Conservation (phyloP, 768 basidiomycete species). For the Boletus vinaceobasis region DNA sequence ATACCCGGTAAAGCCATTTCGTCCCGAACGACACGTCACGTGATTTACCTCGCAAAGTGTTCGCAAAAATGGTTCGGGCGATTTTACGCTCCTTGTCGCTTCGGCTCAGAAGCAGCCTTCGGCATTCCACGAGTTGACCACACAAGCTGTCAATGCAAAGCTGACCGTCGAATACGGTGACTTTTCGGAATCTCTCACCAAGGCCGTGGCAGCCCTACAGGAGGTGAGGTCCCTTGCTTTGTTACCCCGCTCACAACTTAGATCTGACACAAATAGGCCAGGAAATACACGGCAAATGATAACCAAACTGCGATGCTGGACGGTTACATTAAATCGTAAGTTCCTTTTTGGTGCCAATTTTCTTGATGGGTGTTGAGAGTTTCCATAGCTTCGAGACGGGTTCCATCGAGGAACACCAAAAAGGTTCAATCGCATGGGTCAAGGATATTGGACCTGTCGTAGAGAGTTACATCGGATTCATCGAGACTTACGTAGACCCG, state of each 20-base stretch:
- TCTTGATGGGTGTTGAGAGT: background rate
- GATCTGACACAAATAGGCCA: slow-evolving; percentile 45
- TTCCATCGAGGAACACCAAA: slow-evolving; percentile 75
- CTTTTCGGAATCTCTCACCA: slow-evolving; percentile 54
- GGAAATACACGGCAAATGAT: slow-evolving; percentile 68
- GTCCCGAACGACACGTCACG: background rate
- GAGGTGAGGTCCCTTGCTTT: slow-evolving; percentile 41
- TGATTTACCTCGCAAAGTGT: slow-evolving; percentile 44
- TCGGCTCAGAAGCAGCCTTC: slow-evolving; percentile 49
- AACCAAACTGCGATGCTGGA: slow-evolving; percentile 73
- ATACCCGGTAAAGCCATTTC: slow-evolving; percentile 59
- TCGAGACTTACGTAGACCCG: slow-evolving; percentile 86
- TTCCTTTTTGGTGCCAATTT: background rate
- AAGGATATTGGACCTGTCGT: slow-evolving; percentile 85
- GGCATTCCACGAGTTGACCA: slow-evolving; percentile 44
- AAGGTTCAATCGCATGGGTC: slow-evolving; percentile 78
- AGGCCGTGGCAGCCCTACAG: slow-evolving; percentile 51
- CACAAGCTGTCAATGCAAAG: slow-evolving; percentile 41
- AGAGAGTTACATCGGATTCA: slow-evolving; percentile 84
- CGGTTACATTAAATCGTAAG: slow-evolving; percentile 75
- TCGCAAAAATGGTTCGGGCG: slow-evolving; percentile 56
- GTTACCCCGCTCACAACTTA: background rate
- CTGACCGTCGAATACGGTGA: slow-evolving; percentile 76
- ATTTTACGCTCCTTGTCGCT: slow-evolving; percentile 74
- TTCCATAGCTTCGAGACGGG: slow-evolving; percentile 61